Evolutionary conservation across 768 basidiomycete species (phyloP), one percentile per base, ranked within the genome.

Genomic region (Mycena kentingensis): DNA sequence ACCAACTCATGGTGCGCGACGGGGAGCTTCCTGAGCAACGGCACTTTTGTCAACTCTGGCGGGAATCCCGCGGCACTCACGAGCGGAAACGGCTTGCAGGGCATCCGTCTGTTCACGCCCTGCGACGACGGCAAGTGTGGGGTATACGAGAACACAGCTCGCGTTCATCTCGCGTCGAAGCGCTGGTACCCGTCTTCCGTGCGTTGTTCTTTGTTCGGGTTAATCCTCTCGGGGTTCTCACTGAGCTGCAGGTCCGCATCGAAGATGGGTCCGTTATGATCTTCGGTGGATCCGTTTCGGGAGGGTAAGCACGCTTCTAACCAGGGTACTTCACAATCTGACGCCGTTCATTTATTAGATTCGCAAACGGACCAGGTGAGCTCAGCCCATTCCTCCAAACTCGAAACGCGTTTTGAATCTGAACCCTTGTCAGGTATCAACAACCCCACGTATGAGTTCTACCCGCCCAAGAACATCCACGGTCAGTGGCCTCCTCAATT

Each of bases 371-470:
- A n/a, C n/a, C 26, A 29, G 82, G 3, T 87, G 83, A 76, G 84
- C 84, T 64, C 84, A 87, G 60, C 2, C 5, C 11, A 51, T 51
- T 5, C 46, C 50, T 57, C 44, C 18, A 51, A 10, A 41, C 12
- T 21, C 29, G 11, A n/a, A 8, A 26, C 13, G n/a, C 3, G 27
- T 3, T 4, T 4, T 8, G 16, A 18, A 19, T 41, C 24, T 21
- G 27, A 41, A 19, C 6, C 12, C 21, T 29, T 16, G 81, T 78
- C 25, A 46, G 82, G 83, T 4, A 77, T 80, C 45, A 84, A 84
- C 65, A 83, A 83, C 51, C 81, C 83, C 0, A 84, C 82, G 0
- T 66, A 71, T 42, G 74, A 74, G 51, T 75, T 73, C 45, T 73
- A 67, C 63, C 74, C 74, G 3, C 63, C 70, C 6, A 76, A 76